phyloP scores from a whole-genome alignment of 768 basidiomycete genomes.

The Thelephora aurantiotincta region DNA sequence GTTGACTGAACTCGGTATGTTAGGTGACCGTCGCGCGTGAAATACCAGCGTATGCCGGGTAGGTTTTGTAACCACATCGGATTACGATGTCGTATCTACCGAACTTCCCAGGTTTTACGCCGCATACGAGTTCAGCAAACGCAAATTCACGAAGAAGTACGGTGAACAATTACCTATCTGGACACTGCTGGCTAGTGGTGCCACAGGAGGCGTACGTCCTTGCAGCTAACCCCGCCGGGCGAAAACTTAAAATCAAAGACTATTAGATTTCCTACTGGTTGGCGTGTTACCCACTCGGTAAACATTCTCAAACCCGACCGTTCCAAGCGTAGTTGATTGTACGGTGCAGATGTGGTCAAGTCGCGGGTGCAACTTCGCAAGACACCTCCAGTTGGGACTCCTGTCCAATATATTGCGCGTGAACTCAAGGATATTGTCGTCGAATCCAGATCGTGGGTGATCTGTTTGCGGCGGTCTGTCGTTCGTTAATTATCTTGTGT shows the following conservation, averaged over 20 bases:
- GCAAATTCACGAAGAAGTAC: slow-evolving; percentile 49
- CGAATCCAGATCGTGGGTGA: slow-evolving; percentile 61
- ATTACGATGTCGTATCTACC: background rate
- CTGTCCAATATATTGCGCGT: slow-evolving; percentile 58
- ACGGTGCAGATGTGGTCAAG: slow-evolving; percentile 66
- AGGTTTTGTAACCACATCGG: slow-evolving; percentile 13
- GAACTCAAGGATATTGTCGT: slow-evolving; percentile 55
- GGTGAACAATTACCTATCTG: slow-evolving; percentile 67
- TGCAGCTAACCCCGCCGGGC: background rate
- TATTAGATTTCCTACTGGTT: slow-evolving; percentile 81
- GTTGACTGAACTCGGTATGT: background rate
- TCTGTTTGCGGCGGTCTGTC: background rate
- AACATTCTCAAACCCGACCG: background rate
- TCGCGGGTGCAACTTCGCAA: slow-evolving; percentile 74
- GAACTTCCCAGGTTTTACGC: slow-evolving; percentile 42
- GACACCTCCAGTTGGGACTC: slow-evolving; percentile 59
- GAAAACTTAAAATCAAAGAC: background rate
- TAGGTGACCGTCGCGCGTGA: slow-evolving; percentile 86
- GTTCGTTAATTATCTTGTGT: background rate
- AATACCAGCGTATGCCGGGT: slow-evolving; percentile 94
- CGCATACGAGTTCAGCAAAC: slow-evolving; percentile 87
- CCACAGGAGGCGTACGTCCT: slow-evolving; percentile 61
- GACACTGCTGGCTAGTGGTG: slow-evolving; percentile 72
- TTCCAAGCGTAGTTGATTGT: background rate
- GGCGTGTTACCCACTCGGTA: slow-evolving; percentile 79